Evolutionary conservation across 345 rosid species (phyloP).

Genomic region (Eucalyptus regnans): DNA sequence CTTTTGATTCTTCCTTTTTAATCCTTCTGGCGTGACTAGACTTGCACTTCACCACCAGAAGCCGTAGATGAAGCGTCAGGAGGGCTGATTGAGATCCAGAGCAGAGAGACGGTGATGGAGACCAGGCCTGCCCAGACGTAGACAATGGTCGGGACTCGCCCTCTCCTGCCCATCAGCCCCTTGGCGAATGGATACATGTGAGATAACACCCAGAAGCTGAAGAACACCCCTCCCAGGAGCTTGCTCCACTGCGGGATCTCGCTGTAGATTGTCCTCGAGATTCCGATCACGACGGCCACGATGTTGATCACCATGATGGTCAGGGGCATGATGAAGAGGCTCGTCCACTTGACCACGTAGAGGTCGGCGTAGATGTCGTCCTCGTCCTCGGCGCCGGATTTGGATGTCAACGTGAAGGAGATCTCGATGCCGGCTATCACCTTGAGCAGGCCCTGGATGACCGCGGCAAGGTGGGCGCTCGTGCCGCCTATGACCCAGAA

Average conservation of each 20-base stretch:
- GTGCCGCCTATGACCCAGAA: conserved; percentile 94
- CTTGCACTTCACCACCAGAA: conserved; percentile 4
- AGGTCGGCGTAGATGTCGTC: conserved; percentile 72
- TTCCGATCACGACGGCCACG: conserved; percentile 57
- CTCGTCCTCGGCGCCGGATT: conserved; percentile 62
- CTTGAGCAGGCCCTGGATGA: conserved; percentile 78
- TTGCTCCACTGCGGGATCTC: conserved; percentile 87
- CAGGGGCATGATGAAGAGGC: conserved; percentile 73
- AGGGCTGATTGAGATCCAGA: conserved; percentile 69
- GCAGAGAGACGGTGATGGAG: conserved; percentile 60
- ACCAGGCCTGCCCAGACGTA: conserved; percentile 78
- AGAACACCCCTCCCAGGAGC: conserved; percentile 72
- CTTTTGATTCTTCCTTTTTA: background rate
- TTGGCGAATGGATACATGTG: conserved; percentile 82
- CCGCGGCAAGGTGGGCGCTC: conserved; percentile 82
- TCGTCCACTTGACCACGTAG: conserved; percentile 81
- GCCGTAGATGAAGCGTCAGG: conserved; percentile 28
- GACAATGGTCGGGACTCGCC: conserved; percentile 74
- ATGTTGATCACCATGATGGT: conserved; percentile 64
- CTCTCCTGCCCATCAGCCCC: conserved; percentile 82
- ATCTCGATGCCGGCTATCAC: conserved; percentile 77
- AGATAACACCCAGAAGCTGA: conserved; percentile 83
- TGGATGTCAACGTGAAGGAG: conserved; percentile 68
- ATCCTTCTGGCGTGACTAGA: conserved; percentile 19
- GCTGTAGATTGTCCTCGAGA: conserved; percentile 61